Base-by-base conservation (phyloP, 2,329 filamentous ascomycete genomes). In the Trichoderma breve region DNA sequence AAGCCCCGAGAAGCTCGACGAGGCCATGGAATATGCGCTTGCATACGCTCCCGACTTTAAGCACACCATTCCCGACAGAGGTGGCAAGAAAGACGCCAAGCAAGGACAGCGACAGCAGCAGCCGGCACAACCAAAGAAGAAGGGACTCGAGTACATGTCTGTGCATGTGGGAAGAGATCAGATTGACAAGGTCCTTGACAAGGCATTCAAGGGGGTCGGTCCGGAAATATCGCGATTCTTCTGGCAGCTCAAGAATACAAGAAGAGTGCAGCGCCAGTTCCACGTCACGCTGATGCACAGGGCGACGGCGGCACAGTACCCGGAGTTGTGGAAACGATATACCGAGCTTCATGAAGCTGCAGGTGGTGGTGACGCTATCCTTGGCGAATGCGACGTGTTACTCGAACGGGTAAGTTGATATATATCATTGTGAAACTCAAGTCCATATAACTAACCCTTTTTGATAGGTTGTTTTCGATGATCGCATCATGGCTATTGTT, bases 251-350 rank as follows among this genome's bases (percentile, higher is more conserved):
- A 88, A 92, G 80, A 87, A 92, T 75, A 87, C 86, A 3, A 87
- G 91, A 24, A 92, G 96, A 70, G 83, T 98, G 6, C 95, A 98
- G 81, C 79, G 87, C n/a, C 87, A 90, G 53, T 99, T 98, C 80
- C 96, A 99, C 80, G 93, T 99, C 72, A 99, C 96, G 0, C 87
- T 99, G 51, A 94, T 98, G 80, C 96, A 99, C 81, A 91, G 91
- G 61, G 90, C 91, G 12, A 85, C 84, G 3, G 84, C 89, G 11
- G 84, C 85, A 53, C 82, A 91, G 34, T 82, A 91, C 74, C 87
- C 90, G 0, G 88, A 91, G 9, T 84, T 95, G 69, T 99, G 96
- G 96, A 83, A 91, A 69, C 87, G 86, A 70, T 95, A 98, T 76
- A 80, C 79, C 6, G 83, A 86, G n/a, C 81, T 93, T 1, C 89